Conservation (phyloP, 345 rosid species). For the Melaleuca alternifolia region DNA sequence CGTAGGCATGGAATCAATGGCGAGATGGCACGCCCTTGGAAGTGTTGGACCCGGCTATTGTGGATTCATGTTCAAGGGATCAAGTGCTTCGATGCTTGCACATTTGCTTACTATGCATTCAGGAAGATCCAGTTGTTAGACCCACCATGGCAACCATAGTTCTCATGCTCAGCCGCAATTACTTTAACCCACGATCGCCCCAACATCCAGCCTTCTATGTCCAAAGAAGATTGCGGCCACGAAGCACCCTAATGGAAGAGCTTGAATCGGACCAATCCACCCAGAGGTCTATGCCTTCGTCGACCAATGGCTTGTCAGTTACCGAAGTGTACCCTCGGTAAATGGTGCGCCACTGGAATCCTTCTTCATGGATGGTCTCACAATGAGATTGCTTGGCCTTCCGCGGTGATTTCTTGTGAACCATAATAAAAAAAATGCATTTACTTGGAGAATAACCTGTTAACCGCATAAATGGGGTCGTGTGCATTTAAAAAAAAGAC, state of each 20-base stretch:
- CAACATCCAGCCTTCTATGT: slow-evolving; percentile 8
- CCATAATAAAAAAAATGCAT: background rate
- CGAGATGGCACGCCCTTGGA: background rate
- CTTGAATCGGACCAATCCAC: background rate
- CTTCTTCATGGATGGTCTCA: background rate
- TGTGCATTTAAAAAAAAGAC: background rate
- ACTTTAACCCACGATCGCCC: background rate
- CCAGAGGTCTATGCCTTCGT: background rate
- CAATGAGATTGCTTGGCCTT: background rate
- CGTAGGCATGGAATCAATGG: slow-evolving; percentile 23
- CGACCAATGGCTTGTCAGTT: background rate
- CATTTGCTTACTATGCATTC: slow-evolving; percentile 15
- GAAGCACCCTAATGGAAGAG: background rate
- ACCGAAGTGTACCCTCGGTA: background rate
- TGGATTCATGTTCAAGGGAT: slow-evolving; percentile 4
- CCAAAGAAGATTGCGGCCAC: accelerated
- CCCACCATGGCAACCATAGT: background rate
- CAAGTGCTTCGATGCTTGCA: slow-evolving; percentile 18
- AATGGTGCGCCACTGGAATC: background rate
- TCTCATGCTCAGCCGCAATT: slow-evolving; percentile 9
- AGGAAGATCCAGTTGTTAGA: background rate
- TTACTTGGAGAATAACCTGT: background rate
- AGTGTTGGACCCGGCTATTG: slow-evolving; percentile 4
- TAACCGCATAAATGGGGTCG: background rate
- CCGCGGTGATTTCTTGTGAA: background rate